A percentile compares a stretch with the other conserved stretches of the same genome.
Conservation (phyloP, 352 stramenopile genomes). For the Phytophthora hybrid region DNA sequence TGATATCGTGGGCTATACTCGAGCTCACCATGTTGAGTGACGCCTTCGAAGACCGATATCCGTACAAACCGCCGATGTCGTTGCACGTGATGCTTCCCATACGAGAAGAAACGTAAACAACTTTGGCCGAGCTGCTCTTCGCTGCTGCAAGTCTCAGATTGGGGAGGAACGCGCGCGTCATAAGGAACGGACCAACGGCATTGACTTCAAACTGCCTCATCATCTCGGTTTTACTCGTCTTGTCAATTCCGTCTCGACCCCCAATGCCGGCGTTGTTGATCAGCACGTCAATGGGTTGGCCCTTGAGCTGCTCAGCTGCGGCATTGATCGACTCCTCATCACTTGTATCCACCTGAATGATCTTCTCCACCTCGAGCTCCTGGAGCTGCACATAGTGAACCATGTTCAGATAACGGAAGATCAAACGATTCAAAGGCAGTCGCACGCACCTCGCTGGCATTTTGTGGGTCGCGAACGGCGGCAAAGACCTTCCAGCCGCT, state of each 20-base stretch:
- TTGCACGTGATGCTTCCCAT: slow-evolving; percentile 47
- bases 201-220: slow-evolving; percentile 64
- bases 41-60: slow-evolving; percentile 65
- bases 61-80: slow-evolving; percentile 44
- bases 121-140: slow-evolving; percentile 27
- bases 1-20: slow-evolving; percentile 44
- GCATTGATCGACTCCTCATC: slow-evolving; percentile 36
- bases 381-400: slow-evolving; percentile 4
- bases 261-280: slow-evolving; percentile 17
- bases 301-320: slow-evolving; percentile 40
- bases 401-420: background rate
- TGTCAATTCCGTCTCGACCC: background rate
- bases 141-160: slow-evolving; percentile 41
- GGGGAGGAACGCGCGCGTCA: slow-evolving; percentile 46
- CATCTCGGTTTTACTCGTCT: slow-evolving; percentile 43
- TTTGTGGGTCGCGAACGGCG: slow-evolving; percentile 22
- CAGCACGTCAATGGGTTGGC: slow-evolving; percentile 23
- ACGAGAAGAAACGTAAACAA: slow-evolving; percentile 48
- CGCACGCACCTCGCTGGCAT: slow-evolving; percentile 25
- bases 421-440: too few species aligned
- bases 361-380: slow-evolving; percentile 7
- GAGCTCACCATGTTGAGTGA: slow-evolving; percentile 66
- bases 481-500: slow-evolving; percentile 52
- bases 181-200: slow-evolving; percentile 51
- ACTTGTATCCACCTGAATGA: slow-evolving; percentile 23